phyloP scores from a whole-genome alignment of 352 stramenopile genomes.

The Nothophytophthora sp. region DNA sequence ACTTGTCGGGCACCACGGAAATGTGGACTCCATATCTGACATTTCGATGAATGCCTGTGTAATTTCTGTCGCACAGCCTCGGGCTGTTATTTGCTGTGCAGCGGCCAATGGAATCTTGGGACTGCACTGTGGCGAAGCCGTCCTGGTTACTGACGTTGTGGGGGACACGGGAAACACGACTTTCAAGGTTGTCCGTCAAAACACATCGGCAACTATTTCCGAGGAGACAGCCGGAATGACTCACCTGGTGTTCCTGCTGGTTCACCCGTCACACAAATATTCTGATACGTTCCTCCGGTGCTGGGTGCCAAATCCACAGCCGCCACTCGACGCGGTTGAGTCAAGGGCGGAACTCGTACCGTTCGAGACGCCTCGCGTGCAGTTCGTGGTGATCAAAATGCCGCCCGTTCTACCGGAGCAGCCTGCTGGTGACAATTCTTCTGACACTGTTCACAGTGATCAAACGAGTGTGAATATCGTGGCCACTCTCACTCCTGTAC shows the following conservation, averaged over 20 bases:
- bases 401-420: conserved; percentile 11
- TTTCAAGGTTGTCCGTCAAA: conserved; percentile 46
- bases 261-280: conserved; percentile 38
- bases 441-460: conserved; percentile 3
- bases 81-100: conserved; percentile 43
- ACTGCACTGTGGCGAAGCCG: conserved; percentile 40
- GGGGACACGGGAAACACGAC: conserved; percentile 48
- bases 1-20: too few species aligned
- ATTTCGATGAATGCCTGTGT: conserved; percentile 4
- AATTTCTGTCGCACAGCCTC: conserved; percentile 31
- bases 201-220: conserved; percentile 34
- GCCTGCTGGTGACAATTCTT: conserved; percentile 22
- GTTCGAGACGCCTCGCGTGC: conserved; percentile 40
- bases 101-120: conserved; percentile 8
- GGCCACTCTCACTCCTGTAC: conserved; percentile 41
- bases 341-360: conserved; percentile 10
- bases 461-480: conserved; percentile 24
- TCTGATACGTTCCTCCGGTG: conserved; percentile 18
- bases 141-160: conserved; percentile 45
- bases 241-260: conserved; percentile 34
- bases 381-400: conserved; percentile 40
- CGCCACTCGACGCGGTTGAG: conserved; percentile 9
- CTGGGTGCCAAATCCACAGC: conserved; percentile 23
- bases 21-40: conserved; percentile 1
- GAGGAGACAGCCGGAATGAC: conserved; percentile 37